Evolutionary conservation across 345 rosid genomes (phyloP).

Genomic region (Lepidium aucheri): DNA sequence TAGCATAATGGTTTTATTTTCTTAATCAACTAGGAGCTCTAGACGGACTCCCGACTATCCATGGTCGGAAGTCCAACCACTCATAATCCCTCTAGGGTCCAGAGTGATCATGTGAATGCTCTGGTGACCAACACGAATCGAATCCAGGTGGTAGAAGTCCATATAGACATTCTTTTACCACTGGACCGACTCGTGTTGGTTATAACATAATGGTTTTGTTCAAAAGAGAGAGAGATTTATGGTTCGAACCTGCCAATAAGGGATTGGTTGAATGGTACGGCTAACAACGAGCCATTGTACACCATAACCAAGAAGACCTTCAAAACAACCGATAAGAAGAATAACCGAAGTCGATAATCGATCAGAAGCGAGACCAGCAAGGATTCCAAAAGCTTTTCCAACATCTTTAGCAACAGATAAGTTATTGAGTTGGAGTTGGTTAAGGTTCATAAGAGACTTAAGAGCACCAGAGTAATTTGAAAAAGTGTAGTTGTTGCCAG

Average conservation of each 20-base stretch:
- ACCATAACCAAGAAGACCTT: conserved; percentile 88
- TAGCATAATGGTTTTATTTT: neutral
- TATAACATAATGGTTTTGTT: too few relatives aligned
- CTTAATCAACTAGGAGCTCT: too few relatives aligned
- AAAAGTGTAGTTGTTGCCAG: conserved; percentile 95
- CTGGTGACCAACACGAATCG: too few relatives aligned
- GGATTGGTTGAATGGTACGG: conserved; percentile 43
- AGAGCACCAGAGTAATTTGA: conserved; percentile 86
- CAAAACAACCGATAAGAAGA: conserved; percentile 73
- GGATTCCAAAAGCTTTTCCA: conserved; percentile 90
- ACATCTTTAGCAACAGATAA: conserved; percentile 85
- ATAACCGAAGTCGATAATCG: conserved; percentile 55
- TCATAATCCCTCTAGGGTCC: too few relatives aligned
- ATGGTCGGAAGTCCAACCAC: too few relatives aligned
- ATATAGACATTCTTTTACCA: too few relatives aligned
- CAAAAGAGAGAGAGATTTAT: neutral
- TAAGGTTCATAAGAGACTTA: conserved; percentile 75
- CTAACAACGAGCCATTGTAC: conserved; percentile 95
- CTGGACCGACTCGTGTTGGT: too few relatives aligned
- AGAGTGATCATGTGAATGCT: too few relatives aligned
- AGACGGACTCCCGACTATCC: too few relatives aligned
- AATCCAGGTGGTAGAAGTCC: too few relatives aligned
- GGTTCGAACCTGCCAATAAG: conserved; percentile 78
- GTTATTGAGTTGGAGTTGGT: conserved; percentile 73
- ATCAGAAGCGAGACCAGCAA: conserved; percentile 89